These are phyloP conservation scores for Pseudocercospora macadamiae DNA, from an alignment of 2,329 filamentous ascomycete genomes.

Conservation along the genomic window DNA sequence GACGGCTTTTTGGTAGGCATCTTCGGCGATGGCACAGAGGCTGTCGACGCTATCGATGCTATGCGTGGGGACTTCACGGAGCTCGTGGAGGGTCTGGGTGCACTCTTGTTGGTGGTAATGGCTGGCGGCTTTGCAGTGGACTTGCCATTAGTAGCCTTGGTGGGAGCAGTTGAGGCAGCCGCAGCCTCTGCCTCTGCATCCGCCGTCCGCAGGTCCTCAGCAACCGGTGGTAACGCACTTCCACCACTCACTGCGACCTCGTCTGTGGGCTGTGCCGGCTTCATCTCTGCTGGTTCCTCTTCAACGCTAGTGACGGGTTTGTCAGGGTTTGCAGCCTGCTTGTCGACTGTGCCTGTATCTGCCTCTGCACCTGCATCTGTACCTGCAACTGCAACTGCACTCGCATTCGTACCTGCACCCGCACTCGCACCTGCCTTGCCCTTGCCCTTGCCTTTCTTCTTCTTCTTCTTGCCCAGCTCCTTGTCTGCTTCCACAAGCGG, in stretches of 20 bases:
- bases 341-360: slow-evolving; percentile 17
- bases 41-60: slow-evolving; percentile 34
- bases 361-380: too few relatives aligned
- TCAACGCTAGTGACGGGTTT: slow-evolving; percentile 47
- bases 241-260: slow-evolving; percentile 43
- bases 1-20: slow-evolving; percentile 34
- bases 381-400: too few relatives aligned
- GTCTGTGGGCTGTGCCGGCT: slow-evolving; percentile 45
- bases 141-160: slow-evolving; percentile 22
- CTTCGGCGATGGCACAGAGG: slow-evolving; percentile 5
- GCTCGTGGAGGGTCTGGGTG: slow-evolving; percentile 16
- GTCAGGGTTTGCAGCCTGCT: slow-evolving; percentile 46
- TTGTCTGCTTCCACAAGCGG: slow-evolving; percentile 35
- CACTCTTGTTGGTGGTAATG: slow-evolving; percentile 23
- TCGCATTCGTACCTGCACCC: too few relatives aligned
- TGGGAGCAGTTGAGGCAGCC: slow-evolving; percentile 19
- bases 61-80: slow-evolving; percentile 20
- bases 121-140: slow-evolving; percentile 18
- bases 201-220: slow-evolving; percentile 35
- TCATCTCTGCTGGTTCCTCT: slow-evolving; percentile 45
- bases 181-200: not conserved
- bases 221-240: slow-evolving; percentile 35
- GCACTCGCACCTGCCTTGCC: slow-evolving; percentile 3
- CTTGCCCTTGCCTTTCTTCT: slow-evolving; percentile 10
- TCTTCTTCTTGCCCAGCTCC: slow-evolving; percentile 21